Conservation (phyloP, 83 land plant species). For the Picea engelmannii region DNA sequence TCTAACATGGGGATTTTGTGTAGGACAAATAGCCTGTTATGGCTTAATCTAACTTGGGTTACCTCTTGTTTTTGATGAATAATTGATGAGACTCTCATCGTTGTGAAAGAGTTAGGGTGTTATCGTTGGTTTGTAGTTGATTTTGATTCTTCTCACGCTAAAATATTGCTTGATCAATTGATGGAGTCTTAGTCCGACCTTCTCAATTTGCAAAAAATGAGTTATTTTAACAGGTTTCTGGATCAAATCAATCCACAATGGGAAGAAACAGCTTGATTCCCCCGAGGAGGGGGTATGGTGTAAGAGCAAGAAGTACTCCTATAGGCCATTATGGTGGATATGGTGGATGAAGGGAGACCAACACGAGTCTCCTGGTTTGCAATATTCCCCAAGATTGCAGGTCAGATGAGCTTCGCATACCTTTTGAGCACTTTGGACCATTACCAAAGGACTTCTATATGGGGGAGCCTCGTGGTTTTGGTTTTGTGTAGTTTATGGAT, state of each 20-base stretch:
- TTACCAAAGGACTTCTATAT: constrained; percentile 76
- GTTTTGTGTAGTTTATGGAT: constrained; percentile 87
- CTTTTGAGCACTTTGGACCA: constrained; percentile 71
- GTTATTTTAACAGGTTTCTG: too few species aligned
- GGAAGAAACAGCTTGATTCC: constrained; percentile 62
- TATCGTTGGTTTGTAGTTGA: too few species aligned
- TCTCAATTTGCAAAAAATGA: too few species aligned
- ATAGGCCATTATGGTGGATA: constrained; percentile 47
- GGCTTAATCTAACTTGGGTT: too few species aligned
- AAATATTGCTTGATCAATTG: too few species aligned
- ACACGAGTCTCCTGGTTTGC: constrained; percentile 55
- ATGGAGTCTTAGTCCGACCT: too few species aligned
- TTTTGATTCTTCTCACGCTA: too few species aligned
- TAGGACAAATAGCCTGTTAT: too few species aligned
- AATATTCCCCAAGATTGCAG: constrained; percentile 59
- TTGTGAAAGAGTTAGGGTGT: too few species aligned
- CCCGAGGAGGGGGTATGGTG: constrained; percentile 65
- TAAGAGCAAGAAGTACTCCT: constrained; percentile 56
- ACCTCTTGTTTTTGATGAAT: too few species aligned
- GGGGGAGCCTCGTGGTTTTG: constrained; percentile 92
- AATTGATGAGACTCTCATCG: too few species aligned
- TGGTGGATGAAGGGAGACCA: constrained; percentile 54
- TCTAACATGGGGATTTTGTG: too few species aligned
- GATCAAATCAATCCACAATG: constrained; percentile 21
- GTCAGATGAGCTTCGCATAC: constrained; percentile 61